phyloP scores from a whole-genome alignment of 768 basidiomycete genomes.

The Lentinula aciculospora region DNA sequence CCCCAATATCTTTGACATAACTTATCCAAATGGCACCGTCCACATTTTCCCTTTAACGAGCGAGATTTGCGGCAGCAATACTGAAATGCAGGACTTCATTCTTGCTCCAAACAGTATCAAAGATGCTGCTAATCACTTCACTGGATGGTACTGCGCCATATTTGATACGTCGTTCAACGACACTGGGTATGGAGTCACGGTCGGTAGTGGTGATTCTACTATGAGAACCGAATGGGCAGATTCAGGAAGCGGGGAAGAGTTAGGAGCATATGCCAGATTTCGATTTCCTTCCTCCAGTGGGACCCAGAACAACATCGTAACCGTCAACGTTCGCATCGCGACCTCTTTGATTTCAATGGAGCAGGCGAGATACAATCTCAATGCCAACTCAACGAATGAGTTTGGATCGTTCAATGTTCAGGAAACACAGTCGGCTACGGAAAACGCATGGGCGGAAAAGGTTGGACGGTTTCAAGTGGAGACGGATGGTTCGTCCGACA shows the following conservation, averaged over 20 bases:
- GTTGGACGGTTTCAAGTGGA: constrained; percentile 41
- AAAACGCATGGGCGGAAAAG: constrained; percentile 53
- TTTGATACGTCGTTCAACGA: constrained; percentile 39
- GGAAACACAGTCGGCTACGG: constrained; percentile 40
- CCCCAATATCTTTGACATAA: constrained; percentile 18
- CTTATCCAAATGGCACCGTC: constrained; percentile 51
- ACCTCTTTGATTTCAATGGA: constrained; percentile 73
- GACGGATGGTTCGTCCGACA: constrained; percentile 30
- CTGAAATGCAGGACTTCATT: constrained; percentile 68
- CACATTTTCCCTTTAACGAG: constrained; percentile 31
- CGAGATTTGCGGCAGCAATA: constrained; percentile 60
- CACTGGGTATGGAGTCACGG: constrained; percentile 39
- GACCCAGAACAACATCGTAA: not conserved
- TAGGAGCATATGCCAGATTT: constrained; percentile 51
- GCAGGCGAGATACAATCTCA: constrained; percentile 52
- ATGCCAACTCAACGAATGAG: constrained; percentile 38
- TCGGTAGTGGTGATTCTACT: constrained; percentile 31
- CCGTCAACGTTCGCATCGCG: constrained; percentile 54
- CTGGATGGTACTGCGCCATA: constrained; percentile 56
- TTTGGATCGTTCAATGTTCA: constrained; percentile 35
- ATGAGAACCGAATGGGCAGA: constrained; percentile 16
- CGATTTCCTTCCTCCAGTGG: constrained; percentile 17
- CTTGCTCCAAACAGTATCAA: constrained; percentile 49
- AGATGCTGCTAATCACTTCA: constrained; percentile 33
- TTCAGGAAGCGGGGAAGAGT: constrained; percentile 32